These are phyloP conservation scores for Huntiella savannae DNA, from an alignment of 2,329 filamentous ascomycete genomes.

Conservation along the genomic window DNA sequence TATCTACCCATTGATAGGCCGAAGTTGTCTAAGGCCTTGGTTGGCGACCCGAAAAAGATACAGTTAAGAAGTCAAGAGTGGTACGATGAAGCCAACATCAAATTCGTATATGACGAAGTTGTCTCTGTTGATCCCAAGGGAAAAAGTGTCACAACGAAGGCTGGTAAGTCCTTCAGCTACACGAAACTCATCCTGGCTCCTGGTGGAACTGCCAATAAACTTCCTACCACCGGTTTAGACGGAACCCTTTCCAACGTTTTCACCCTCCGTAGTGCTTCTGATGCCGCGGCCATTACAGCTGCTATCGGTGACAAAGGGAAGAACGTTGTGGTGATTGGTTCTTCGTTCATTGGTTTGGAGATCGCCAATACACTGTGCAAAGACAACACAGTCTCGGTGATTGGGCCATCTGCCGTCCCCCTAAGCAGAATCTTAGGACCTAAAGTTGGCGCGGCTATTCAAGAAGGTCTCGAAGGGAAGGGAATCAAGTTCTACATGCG, in stretches of 20 bases:
- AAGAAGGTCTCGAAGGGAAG: conserved; percentile 59
- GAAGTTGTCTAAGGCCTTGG: conserved; percentile 84
- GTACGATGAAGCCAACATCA: conserved; percentile 45
- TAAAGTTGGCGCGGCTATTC: conserved; percentile 63
- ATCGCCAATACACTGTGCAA: conserved; percentile 67
- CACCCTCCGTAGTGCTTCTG: conserved; percentile 55
- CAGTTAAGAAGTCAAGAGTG: conserved; percentile 59
- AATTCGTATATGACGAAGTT: conserved; percentile 45
- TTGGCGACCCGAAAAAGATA: conserved; percentile 63
- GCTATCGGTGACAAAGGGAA: conserved; percentile 71
- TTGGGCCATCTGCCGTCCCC: conserved; percentile 75
- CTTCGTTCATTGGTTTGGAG: conserved; percentile 96
- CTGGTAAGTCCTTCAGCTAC: conserved; percentile 54
- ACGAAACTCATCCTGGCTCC: conserved; percentile 81
- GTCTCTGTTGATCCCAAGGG: conserved; percentile 54
- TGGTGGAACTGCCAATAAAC: conserved; percentile 54
- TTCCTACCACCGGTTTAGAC: conserved; percentile 74
- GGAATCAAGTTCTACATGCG: conserved; percentile 77
- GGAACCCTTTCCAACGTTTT: conserved; percentile 67
- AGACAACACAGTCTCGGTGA: conserved; percentile 65
- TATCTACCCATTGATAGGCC: conserved; percentile 81
- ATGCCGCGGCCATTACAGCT: conserved; percentile 57
- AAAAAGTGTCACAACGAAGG: conserved; percentile 57
- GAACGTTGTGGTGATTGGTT: conserved; percentile 82
- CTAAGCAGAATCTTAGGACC: conserved; percentile 73